Evolutionary conservation across 106 monocot species (phyloP), one percentile per base, ranked within the genome.

Genomic region (Platanthera guangdongensis): DNA sequence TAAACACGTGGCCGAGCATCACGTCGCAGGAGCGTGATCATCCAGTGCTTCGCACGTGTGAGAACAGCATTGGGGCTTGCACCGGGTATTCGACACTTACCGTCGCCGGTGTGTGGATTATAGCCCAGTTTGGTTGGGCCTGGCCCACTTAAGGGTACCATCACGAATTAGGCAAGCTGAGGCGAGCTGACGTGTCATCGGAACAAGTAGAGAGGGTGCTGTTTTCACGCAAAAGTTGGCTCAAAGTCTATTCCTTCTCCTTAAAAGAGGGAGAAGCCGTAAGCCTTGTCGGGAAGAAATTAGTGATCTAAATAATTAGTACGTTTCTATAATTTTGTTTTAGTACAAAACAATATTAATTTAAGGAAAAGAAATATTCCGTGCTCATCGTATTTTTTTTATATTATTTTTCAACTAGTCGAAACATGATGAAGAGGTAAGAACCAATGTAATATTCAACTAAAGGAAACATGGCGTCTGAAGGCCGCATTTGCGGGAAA

Each of bases 1-100:
- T 67, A 39, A 39, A 67, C 67, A 67, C 67, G 67, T 67, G 67
- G 67, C 67, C 67, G 32, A 65, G 67, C 10, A 67, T 67, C 67
- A 67, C 67, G 67, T 9, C 32, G 12, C 39, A 9, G 9, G 10
- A 39, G 67, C 10, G 63, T 21, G 25, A 63, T 19, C 21, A 63
- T 4, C 63, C n/a, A 9, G 4, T 1, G 3, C 9, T 19, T 63
- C 21, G 63, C 63, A 63, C 63, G 63, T 25, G 18, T 21, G 25
- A 63, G 7, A 25, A 63, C 19, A 63, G n/a, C 22, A 21, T 63
- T 18, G 63, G 6, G 25, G 9, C n/a, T 67, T 39, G 32, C 16
- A 30, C 67, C 39, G 39, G 3, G 39, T 39, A 0, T 39, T 39
- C 25, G 25, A 25, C 25, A 39, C 39, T 25, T 25, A 25, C 39